Evolutionary conservation across 805 yeast genomes (phyloP), one percentile per base, ranked within the genome.

Genomic region (Teunomyces stri): DNA sequence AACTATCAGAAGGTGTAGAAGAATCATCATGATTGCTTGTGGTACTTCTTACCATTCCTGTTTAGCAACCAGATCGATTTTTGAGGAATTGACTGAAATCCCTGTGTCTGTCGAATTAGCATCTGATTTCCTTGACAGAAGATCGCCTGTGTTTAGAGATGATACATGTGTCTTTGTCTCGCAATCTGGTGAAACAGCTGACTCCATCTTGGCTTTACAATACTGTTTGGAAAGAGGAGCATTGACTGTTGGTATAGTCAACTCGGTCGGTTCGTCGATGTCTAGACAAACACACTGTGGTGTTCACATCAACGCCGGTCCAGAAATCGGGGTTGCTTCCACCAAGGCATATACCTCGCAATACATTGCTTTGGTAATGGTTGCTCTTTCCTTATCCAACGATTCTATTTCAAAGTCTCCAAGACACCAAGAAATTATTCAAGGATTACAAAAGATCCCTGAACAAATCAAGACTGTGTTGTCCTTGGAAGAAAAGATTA

Each of bases 11-110:
- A 83, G 97, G 63, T 90, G 97, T 59, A 84, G 97, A 72, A 83
- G 99, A 70, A 80, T 94, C 60, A 88, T 91, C 50, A 94, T 94
- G 98, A 88, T 94, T 72, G 99, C 99, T 1, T 94, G 99, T 74
- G 99, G 99, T 74, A 94, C 99, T 5, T 94, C 99, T 0, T 94
- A 91, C 66, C 99, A 94, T 72, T 94, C 99, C 13, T 94, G 99
- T 76, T 73, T 94, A 65, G 99, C 99, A 16, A 92, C 96, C 18
- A 84, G 99, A 70, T 87, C 97, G 12, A 85, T 90, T 54, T 91
- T 94, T 65, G 99, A 94, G 72, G 99, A 94, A 66, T 78, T 94
- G 61, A 89, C 97, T 28, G 98, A 92, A 64, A 87, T 90, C 51
- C 97, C 97, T 5, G 96, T 90, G 5, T 74, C 87, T 38, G 96